These are phyloP conservation scores for Nothopassalora personata DNA, from an alignment of 2,329 filamentous ascomycete genomes.

Conservation along the genomic window DNA sequence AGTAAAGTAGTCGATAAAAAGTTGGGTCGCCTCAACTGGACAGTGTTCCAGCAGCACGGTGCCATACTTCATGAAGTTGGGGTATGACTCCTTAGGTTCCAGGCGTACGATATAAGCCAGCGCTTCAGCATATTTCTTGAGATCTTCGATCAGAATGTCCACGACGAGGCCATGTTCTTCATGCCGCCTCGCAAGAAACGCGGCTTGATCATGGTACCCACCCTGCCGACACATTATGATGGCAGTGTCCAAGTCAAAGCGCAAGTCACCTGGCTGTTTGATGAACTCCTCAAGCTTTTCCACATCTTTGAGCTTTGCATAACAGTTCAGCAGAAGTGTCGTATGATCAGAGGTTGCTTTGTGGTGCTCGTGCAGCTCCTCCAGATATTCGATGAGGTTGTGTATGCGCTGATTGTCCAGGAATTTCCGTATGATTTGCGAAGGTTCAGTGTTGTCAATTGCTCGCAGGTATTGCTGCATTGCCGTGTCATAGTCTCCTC, in stretches of 20 bases:
- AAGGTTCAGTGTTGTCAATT: constrained; percentile 92
- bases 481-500: constrained; percentile 93
- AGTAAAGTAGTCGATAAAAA: constrained; percentile 95
- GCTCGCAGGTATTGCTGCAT: constrained; percentile 98
- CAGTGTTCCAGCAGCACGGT: constrained; percentile 85
- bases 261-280: constrained; percentile 87
- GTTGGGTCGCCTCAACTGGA: constrained; percentile 69
- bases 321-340: constrained; percentile 89
- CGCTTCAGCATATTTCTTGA: constrained; percentile 82
- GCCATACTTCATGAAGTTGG: constrained; percentile 91
- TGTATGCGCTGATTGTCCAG: constrained; percentile 96
- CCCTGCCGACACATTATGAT: constrained; percentile 97
- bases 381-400: constrained; percentile 93
- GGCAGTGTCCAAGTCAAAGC: constrained; percentile 94
- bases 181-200: constrained; percentile 90
- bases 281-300: constrained; percentile 96
- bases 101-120: constrained; percentile 87
- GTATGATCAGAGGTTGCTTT: constrained; percentile 94
- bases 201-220: constrained; percentile 93
- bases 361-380: constrained; percentile 90
- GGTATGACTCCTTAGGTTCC: constrained; percentile 76
- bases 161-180: constrained; percentile 90
- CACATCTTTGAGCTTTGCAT: constrained; percentile 95
- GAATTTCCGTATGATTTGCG: constrained; percentile 94
- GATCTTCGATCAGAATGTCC: constrained; percentile 92